Evolutionary conservation across 208 protist genomes (phyloP).

Genomic region (Vickermania ingenoplastis): DNA sequence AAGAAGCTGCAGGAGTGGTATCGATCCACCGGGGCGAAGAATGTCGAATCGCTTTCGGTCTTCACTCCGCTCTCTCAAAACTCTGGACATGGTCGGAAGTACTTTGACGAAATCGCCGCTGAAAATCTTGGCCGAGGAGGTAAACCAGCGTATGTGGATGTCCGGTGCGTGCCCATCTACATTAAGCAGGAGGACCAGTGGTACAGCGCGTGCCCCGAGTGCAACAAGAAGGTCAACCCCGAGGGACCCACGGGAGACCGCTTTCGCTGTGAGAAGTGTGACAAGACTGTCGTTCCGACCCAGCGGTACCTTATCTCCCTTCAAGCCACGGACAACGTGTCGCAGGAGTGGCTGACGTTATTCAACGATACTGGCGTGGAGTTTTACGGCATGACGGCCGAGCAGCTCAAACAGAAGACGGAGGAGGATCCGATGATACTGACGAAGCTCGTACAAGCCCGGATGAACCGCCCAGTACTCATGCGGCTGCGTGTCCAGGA

Average conservation of each 20-base stretch:
- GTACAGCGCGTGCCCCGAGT: conserved; percentile 87
- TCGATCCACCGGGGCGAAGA: conserved; percentile 65
- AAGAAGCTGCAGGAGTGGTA: conserved; percentile 85
- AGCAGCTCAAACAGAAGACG: conserved; percentile 67
- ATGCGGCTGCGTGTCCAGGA: conserved; percentile 87
- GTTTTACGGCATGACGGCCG: conserved; percentile 81
- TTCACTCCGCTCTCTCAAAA: conserved; percentile 6
- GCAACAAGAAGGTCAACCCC: conserved; percentile 87
- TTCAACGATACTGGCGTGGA: conserved; percentile 84
- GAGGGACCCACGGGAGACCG: conserved; percentile 67
- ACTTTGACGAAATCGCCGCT: conserved; percentile 68
- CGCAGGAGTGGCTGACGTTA: conserved; percentile 85
- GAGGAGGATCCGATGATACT: conserved; percentile 77
- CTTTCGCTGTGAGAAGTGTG: conserved; percentile 88
- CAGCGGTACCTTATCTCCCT: conserved; percentile 85
- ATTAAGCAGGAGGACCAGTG: conserved; percentile 86
- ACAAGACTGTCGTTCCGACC: conserved; percentile 47
- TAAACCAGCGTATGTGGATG: conserved; percentile 82
- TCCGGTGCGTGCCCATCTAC: conserved; percentile 85
- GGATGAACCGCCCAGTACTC: conserved; percentile 81
- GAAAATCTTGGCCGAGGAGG: conserved; percentile 65
- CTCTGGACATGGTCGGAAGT: conserved; percentile 55
- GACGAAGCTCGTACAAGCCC: conserved; percentile 55
- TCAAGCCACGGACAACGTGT: conserved; percentile 81
- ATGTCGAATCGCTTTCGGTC: conserved; percentile 65